phyloP scores from a whole-genome alignment of 2,329 filamentous ascomycete genomes.

The Hypoxylon sp. region DNA sequence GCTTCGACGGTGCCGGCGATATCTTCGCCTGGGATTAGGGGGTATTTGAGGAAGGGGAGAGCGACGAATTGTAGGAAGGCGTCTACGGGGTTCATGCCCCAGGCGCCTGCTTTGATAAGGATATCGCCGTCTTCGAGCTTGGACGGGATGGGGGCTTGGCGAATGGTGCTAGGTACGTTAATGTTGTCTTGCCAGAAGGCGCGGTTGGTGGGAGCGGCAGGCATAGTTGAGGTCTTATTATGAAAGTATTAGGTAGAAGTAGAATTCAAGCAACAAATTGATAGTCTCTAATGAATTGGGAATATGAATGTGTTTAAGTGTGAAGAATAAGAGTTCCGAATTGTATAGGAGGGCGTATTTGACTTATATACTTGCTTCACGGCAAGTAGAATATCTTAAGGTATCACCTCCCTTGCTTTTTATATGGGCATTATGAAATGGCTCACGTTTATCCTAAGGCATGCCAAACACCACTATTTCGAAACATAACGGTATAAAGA shows the following conservation, averaged over 20 bases:
- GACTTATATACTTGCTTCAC: background rate
- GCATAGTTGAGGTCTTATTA: constrained; percentile 19
- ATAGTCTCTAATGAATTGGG: background rate
- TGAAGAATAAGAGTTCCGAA: background rate
- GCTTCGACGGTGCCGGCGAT: constrained; percentile 29
- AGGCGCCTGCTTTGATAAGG: constrained; percentile 30
- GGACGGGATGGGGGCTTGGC: constrained; percentile 11
- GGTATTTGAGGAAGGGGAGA: constrained; percentile 24
- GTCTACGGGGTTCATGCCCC: constrained; percentile 37
- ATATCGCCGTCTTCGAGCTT: constrained; percentile 11
- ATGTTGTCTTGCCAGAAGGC: constrained; percentile 34
- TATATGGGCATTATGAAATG: background rate
- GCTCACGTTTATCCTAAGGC: background rate
- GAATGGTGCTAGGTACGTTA: constrained; percentile 20
- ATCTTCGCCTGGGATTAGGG: constrained; percentile 28
- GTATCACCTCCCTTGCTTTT: background rate
- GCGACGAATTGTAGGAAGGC: constrained; percentile 14
- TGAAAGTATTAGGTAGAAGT: background rate
- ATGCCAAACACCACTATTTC: background rate
- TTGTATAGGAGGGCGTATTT: background rate
- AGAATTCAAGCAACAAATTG: background rate
- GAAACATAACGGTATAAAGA: background rate
- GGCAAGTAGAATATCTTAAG: background rate
- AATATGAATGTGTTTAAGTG: background rate
- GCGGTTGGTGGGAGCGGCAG: constrained; percentile 28